Evolutionary conservation across 2,329 filamentous ascomycete species (phyloP).

Genomic region (Eurotiales sp.): DNA sequence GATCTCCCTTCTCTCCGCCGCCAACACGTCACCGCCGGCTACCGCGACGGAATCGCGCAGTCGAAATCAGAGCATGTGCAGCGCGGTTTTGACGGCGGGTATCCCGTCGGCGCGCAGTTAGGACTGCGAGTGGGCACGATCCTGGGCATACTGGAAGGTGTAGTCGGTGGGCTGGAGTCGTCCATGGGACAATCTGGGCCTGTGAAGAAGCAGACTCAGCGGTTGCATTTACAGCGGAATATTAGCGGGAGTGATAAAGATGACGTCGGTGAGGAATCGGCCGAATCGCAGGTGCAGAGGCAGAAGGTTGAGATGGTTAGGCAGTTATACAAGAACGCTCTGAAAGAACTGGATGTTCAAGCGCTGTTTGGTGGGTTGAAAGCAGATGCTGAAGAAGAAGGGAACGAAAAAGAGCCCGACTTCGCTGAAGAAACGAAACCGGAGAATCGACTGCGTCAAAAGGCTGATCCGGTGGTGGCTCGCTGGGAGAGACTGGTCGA

Average conservation of each 20-base stretch:
- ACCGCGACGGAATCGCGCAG: slow-evolving; percentile 77
- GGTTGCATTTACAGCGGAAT: background rate
- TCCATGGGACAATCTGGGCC: slow-evolving; percentile 24
- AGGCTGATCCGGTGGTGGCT: slow-evolving; percentile 28
- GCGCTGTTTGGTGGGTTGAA: slow-evolving; percentile 54
- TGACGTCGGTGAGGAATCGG: background rate
- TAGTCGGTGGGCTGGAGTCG: slow-evolving; percentile 41
- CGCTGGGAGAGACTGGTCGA: slow-evolving; percentile 29
- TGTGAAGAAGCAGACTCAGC: slow-evolving; percentile 19
- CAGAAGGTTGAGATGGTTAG: slow-evolving; percentile 34
- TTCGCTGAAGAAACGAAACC: slow-evolving; percentile 21
- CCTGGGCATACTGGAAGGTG: slow-evolving; percentile 72
- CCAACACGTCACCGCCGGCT: slow-evolving; percentile 79
- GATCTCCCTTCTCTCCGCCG: slow-evolving; percentile 72
- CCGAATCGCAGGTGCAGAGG: slow-evolving; percentile 25
- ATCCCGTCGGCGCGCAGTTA: slow-evolving; percentile 74
- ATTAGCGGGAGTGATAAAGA: background rate
- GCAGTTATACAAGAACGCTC: slow-evolving; percentile 44
- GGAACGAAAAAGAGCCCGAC: background rate
- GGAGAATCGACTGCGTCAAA: slow-evolving; percentile 25
- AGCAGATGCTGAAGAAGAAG: slow-evolving; percentile 7
- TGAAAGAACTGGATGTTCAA: slow-evolving; percentile 57
- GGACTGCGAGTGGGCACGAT: slow-evolving; percentile 71
- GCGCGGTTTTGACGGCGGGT: slow-evolving; percentile 87
- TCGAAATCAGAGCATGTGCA: slow-evolving; percentile 78